Conservation (phyloP, 208 protist species). For the Herpetomonas tarakana region DNA sequence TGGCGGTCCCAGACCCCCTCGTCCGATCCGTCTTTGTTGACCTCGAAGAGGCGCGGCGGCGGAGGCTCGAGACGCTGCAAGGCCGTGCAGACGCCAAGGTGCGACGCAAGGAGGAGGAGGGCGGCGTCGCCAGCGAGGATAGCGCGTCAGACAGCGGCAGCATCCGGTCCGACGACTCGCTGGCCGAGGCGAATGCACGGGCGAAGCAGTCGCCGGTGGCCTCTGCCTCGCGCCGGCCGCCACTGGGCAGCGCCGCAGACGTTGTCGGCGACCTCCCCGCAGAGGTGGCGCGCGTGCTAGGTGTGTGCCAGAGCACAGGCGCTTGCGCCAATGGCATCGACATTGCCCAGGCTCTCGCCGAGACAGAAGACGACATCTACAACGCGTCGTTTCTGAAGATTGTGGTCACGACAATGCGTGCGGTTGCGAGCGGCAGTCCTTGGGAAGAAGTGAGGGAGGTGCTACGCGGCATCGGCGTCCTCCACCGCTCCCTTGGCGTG, state of each 20-base stretch:
- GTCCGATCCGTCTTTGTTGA: conserved; percentile 75
- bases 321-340: conserved; percentile 12
- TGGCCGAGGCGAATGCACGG: conserved; percentile 4
- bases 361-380: conserved; percentile 54
- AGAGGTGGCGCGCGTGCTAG: conserved; percentile 2
- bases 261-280: not conserved
- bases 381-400: conserved; percentile 68
- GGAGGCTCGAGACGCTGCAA: conserved; percentile 7
- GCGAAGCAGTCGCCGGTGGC: not conserved
- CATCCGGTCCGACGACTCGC: not conserved
- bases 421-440: conserved; percentile 22
- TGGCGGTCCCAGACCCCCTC: conserved; percentile 53
- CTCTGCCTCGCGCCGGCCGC: not conserved
- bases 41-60: conserved; percentile 17
- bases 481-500: conserved; percentile 56
- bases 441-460: conserved; percentile 57
- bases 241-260: conserved; percentile 1
- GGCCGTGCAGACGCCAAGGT: conserved; percentile 12
- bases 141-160: not conserved
- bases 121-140: not conserved
- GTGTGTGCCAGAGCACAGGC: not conserved
- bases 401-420: conserved; percentile 62
- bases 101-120: not conserved
- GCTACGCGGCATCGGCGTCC: conserved; percentile 45
- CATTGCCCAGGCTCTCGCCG: not conserved